Evolutionary conservation across 495 filamentous ascomycete species (phyloP), one percentile per base, ranked within the genome.

Genomic region (Letharia columbiana): DNA sequence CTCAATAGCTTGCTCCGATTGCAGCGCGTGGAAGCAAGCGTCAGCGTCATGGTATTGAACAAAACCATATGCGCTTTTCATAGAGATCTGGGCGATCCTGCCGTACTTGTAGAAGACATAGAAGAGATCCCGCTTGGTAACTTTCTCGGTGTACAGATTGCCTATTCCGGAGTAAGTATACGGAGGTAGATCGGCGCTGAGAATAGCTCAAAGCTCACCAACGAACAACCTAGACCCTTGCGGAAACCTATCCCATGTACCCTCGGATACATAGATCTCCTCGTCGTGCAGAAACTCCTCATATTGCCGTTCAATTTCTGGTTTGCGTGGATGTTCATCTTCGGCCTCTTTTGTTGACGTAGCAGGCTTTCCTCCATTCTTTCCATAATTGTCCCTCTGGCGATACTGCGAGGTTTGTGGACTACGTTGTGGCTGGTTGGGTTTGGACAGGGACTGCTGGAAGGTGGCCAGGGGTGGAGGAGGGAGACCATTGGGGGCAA

Each of bases 41-140:
- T 77, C 78, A 6, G 85, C 77, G 45, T 91, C 90, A 63, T 96
- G 81, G 67, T 93, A 98, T 73, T 98, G 94, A 50, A 97, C 91
- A 71, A 98, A 98, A 6, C 94, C 94, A 77, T 96, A 98, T 3
- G 92, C 92, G 74, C 92, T 91, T 73, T 98, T 98, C 72, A 98
- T 90, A 3, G 92, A 96, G 49, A 98, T 91, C 74, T 98, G 94
- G 4, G 93, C 93, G 45, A 98, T 78, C 64, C 87, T 88, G 44
- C 94, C 94, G 75, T 92, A 92, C 54, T 83, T 82, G 73, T 89
- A 86, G 71, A 98, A 98, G 20, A 91, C 81, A 67, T 93, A 88
- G 72, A 96, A 98, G 47, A 98, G 83, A 74, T 97, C 93, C 66
- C 89, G 85, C 75, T 98, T 98, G 0, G 92, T 92, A 15, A 96